These are phyloP conservation scores for Haplosporangium sp. DNA, from an alignment of 371 early-diverging fungal species.

Conservation along the genomic window DNA sequence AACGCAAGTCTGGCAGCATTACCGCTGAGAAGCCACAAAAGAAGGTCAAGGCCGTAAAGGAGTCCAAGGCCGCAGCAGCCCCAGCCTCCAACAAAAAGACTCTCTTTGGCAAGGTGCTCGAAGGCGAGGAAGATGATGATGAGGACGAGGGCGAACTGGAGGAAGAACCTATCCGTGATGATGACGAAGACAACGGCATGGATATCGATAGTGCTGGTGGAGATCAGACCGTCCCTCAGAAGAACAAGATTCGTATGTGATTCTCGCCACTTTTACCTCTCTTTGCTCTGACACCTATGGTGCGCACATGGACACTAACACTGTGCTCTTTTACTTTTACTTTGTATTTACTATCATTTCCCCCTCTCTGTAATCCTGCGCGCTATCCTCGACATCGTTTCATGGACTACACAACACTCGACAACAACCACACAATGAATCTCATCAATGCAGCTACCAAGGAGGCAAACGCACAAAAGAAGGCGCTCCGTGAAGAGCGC, in stretches of 20 bases:
- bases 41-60: slow-evolving; percentile 34
- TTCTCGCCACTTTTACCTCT: too few relatives aligned
- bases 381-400: not conserved
- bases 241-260: slow-evolving; percentile 48
- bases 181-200: slow-evolving; percentile 48
- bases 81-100: slow-evolving; percentile 38
- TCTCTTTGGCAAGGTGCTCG: slow-evolving; percentile 43
- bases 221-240: slow-evolving; percentile 32
- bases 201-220: slow-evolving; percentile 26
- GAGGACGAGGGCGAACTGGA: slow-evolving; percentile 47
- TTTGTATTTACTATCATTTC: too few relatives aligned
- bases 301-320: too few relatives aligned
- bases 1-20: slow-evolving; percentile 45
- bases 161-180: slow-evolving; percentile 51
- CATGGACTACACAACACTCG: not conserved
- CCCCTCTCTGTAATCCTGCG: not conserved
- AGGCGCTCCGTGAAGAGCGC: slow-evolving; percentile 71
- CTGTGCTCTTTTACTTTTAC: too few relatives aligned
- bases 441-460: slow-evolving; percentile 30
- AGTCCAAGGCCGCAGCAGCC: slow-evolving; percentile 9
- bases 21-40: slow-evolving; percentile 40
- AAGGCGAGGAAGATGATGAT: slow-evolving; percentile 18
- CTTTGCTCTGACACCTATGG: too few relatives aligned
- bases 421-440: not conserved
- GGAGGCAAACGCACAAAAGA: slow-evolving; percentile 60